Percentiles rank a stretch among this genome's conserved stretches.
Evolutionary conservation across 345 rosid genomes (phyloP).

Genomic region (Rhodamnia argentea): DNA sequence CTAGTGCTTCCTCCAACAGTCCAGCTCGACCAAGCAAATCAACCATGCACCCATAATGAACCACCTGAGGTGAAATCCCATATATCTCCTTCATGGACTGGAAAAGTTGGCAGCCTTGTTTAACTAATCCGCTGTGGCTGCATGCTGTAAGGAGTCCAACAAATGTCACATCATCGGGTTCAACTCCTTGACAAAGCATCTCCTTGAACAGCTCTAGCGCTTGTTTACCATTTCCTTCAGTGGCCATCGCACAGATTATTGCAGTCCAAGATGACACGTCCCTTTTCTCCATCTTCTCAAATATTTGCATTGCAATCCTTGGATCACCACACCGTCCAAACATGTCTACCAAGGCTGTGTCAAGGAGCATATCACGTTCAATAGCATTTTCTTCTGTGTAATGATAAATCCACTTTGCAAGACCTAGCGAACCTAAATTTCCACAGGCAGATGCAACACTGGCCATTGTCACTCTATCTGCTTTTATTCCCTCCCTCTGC

Average conservation of each 20-base stretch:
- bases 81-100: conserved; percentile 40
- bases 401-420: conserved; percentile 46
- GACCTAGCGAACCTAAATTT: conserved; percentile 46
- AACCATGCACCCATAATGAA: conserved; percentile 71
- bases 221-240: conserved; percentile 33
- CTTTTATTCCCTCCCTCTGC: conserved; percentile 39
- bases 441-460: conserved; percentile 58
- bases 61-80: conserved; percentile 31
- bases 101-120: conserved; percentile 44
- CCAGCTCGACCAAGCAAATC: conserved; percentile 70
- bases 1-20: conserved; percentile 36
- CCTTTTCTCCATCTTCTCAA: conserved; percentile 28
- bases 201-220: conserved; percentile 41
- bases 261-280: conserved; percentile 76
- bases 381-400: conserved; percentile 27
- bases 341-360: conserved; percentile 53
- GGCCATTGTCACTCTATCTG: conserved; percentile 46
- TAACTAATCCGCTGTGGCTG: conserved; percentile 52
- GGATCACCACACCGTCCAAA: conserved; percentile 64
- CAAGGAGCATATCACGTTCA: conserved; percentile 38
- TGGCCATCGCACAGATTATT: conserved; percentile 52
- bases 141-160: conserved; percentile 49
- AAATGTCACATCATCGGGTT: conserved; percentile 41
- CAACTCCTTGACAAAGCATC: conserved; percentile 41
- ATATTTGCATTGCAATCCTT: conserved; percentile 37